Conservation (phyloP, 257 asterid genomes). For the Asclepias syriaca region DNA sequence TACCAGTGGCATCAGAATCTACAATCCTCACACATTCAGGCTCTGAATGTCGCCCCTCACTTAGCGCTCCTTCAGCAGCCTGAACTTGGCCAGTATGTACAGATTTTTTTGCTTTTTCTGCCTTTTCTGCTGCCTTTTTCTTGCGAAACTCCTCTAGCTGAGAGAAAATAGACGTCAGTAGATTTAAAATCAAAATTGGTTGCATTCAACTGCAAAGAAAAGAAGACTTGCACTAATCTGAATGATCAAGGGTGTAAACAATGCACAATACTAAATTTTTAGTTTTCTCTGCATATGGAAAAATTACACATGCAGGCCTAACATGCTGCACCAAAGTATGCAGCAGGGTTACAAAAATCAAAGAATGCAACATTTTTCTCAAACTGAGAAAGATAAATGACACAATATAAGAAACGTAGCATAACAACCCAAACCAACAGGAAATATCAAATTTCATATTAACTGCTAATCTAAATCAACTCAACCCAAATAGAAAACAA, state of each 20-base stretch:
- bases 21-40: conserved; percentile 30
- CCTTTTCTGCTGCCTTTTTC: conserved; percentile 73
- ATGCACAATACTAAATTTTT: background rate
- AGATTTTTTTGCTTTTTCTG: conserved; percentile 62
- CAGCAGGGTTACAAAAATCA: background rate
- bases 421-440: background rate
- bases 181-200: background rate
- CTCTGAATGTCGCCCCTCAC: conserved; percentile 44
- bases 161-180: background rate
- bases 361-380: background rate
- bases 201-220: background rate
- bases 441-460: background rate
- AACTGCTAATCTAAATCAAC: background rate
- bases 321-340: background rate
- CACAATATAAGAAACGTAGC: background rate
- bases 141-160: conserved; percentile 96
- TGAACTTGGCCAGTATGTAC: conserved; percentile 34
- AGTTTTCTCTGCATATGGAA: background rate
- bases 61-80: conserved; percentile 33
- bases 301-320: background rate
- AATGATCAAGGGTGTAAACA: background rate
- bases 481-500: conserved; percentile 2
- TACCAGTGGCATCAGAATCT: conserved; percentile 46
- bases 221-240: background rate
- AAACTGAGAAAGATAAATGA: background rate